These are phyloP conservation scores for Eremothecium gossypii DNA, from an alignment of 1,139 yeast species.

Conservation along the genomic window DNA sequence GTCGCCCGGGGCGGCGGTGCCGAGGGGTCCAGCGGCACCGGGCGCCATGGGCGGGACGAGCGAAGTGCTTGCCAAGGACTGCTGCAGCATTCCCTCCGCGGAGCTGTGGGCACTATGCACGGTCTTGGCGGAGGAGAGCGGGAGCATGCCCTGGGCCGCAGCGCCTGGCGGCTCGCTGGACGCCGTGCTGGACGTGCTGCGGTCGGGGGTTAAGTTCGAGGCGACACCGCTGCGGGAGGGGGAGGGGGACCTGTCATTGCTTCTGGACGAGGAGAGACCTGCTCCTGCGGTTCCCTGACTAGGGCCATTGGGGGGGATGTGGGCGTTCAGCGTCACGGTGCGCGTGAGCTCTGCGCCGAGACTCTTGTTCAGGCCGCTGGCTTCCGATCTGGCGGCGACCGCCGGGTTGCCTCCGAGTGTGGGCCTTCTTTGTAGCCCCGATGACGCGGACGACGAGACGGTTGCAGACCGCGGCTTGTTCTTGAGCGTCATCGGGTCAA, in stretches of 20 bases:
- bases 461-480: neutral
- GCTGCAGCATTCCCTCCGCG: neutral
- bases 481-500: neutral
- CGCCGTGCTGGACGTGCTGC: too few species aligned
- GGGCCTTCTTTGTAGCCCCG: neutral
- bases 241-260: neutral
- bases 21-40: neutral
- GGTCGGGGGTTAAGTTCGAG: neutral
- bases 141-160: too few species aligned
- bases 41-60: neutral
- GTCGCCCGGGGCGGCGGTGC: neutral
- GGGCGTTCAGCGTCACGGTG: neutral
- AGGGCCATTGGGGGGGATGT: neutral
- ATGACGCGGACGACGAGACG: neutral
- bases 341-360: neutral
- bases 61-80: neutral
- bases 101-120: neutral
- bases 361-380: neutral
- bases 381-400: neutral
- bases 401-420: neutral
- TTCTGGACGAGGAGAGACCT: neutral
- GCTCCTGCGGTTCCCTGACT: neutral
- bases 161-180: neutral
- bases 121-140: neutral
- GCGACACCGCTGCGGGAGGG: neutral